Base-by-base conservation (phyloP, 2,329 filamentous ascomycete species). In the Metarhizium humberi region DNA sequence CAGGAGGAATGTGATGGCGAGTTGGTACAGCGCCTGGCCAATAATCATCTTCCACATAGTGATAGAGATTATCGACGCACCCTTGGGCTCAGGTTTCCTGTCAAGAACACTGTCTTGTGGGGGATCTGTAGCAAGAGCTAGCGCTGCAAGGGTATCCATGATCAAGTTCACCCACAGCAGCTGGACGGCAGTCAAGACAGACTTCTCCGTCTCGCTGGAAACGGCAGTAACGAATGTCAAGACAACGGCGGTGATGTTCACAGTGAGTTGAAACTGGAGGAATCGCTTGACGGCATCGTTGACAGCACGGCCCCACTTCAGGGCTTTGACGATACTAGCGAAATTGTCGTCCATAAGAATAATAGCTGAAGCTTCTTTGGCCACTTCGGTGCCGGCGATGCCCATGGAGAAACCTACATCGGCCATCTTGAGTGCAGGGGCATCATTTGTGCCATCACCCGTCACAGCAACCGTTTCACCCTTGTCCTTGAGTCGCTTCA, bases 11-110 rank as follows among this genome's bases (percentile, higher is more conserved):
- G 91, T 84, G 51, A 84, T 80, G 25, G 85, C 82, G 4, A 97
- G 82, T 70, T 97, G 92, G 70, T 94, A 97, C 56, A 96, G 78
- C 2, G 91, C 84, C 70, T 97, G 91, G 2, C 92, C 92, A 48
- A 96, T 80, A 59, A 97, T 96, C 92, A 97, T 97, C 78, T 97
- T 97, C 92, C 92, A 95, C 92, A 97, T 97, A 18, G 87, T 92
- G 38, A 87, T 76, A 1, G 91, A 95, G 63, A 97, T 94, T 58
- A 84, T 82, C 46, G 77, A 75, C 4, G 79, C 68, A 29, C 76
- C 78, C 64, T 79, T 80, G 57, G 72, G 76, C 64, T 84, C 81
- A 1, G 81, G 81, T 70, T 90, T 91, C 55, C 91, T 84, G 62
- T 95, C 77, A 52, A 96, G 75, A 30, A 96, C 86, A 61, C 84